phyloP scores from a whole-genome alignment of 768 basidiomycete genomes.

The Trichaptum fuscoviolaceum region DNA sequence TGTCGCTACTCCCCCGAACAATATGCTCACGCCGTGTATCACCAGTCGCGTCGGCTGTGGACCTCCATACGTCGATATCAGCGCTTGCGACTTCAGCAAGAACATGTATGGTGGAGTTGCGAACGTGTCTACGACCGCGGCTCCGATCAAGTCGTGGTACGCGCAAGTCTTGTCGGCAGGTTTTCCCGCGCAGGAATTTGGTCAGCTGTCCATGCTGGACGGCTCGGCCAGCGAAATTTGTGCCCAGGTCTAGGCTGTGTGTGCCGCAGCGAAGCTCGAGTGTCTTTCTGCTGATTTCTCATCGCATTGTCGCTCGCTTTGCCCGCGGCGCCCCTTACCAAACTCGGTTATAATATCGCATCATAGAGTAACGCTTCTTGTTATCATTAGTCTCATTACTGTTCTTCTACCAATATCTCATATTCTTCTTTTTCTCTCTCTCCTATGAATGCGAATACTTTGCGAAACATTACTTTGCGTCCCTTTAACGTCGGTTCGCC shows the following conservation, averaged over 20 bases:
- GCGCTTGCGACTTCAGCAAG: not conserved
- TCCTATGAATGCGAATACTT: not conserved
- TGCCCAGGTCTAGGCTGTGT: not conserved
- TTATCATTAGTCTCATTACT: not conserved
- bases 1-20: not conserved
- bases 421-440: not conserved
- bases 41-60: not conserved
- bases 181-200: not conserved
- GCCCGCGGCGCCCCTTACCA: not conserved
- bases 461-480: not conserved
- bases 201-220: conserved; percentile 4
- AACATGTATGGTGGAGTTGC: not conserved
- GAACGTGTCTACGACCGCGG: not conserved
- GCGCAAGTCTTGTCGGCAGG: not conserved
- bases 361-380: not conserved
- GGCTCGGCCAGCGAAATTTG: not conserved
- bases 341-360: not conserved
- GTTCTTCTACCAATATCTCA: not conserved
- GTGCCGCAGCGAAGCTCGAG: not conserved
- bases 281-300: conserved; percentile 1
- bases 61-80: not conserved
- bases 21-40: not conserved
- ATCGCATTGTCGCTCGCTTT: not conserved
- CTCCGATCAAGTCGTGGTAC: not conserved
- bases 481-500: conserved; percentile 12